Conservation (phyloP, 2,329 filamentous ascomycete genomes). For the Xylaria digitata region DNA sequence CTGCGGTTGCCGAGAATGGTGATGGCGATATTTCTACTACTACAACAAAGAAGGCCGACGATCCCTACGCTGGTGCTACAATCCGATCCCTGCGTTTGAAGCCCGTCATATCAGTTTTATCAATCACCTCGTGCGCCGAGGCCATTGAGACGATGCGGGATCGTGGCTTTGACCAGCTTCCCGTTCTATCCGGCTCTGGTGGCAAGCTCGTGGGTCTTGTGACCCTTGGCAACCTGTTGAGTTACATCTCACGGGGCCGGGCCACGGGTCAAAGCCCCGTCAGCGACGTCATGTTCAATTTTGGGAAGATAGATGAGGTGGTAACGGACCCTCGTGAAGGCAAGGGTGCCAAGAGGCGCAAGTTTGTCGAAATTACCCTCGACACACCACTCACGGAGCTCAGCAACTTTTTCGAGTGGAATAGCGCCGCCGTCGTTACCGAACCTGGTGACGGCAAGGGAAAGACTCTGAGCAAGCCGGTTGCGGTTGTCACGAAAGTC, state of each 20-base stretch:
- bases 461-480: conserved; percentile 73
- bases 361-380: conserved; percentile 93
- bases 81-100: conserved; percentile 88
- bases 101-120: conserved; percentile 86
- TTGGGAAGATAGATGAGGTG: conserved; percentile 85
- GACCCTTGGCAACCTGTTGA: conserved; percentile 93
- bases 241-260: conserved; percentile 86
- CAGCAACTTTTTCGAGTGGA: conserved; percentile 97
- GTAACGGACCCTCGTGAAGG: conserved; percentile 80
- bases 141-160: conserved; percentile 99
- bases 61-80: conserved; percentile 82
- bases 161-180: conserved; percentile 97
- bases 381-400: conserved; percentile 86
- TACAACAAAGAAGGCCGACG: conserved; percentile 55
- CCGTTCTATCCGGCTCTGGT: conserved; percentile 78
- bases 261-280: conserved; percentile 80
- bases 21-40: conserved; percentile 35
- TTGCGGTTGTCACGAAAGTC: conserved; percentile 95
- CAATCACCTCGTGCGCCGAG: conserved; percentile 78
- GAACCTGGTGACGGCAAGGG: conserved; percentile 71
- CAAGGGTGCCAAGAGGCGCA: conserved; percentile 63
- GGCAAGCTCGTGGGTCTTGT: conserved; percentile 87
- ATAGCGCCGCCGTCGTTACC: conserved; percentile 93
- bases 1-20: conserved; percentile 52
- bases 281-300: conserved; percentile 95